Percentiles rank a stretch among this genome's conserved stretches.
Conservation (phyloP, 805 yeast genomes). For the Zygosaccharomyces rouxii region DNA sequence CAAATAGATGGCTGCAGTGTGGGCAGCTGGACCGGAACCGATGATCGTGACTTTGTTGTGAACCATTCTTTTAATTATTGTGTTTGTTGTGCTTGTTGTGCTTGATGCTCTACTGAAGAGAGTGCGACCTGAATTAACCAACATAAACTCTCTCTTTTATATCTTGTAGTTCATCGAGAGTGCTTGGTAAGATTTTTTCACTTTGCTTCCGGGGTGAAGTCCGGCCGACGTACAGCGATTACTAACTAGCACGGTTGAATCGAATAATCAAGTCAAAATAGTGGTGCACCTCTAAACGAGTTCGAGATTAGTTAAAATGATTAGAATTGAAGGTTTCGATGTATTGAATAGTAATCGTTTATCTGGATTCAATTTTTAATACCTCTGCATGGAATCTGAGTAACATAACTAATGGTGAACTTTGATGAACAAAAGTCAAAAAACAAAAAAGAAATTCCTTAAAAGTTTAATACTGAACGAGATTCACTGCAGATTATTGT, state of each 20-base stretch:
- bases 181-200: slow-evolving; percentile 5
- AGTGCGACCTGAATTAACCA: background rate
- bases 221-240: slow-evolving; percentile 5
- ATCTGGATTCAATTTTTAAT: too few relatives aligned
- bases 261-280: background rate
- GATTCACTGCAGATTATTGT: too few relatives aligned
- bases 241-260: background rate
- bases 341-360: too few relatives aligned
- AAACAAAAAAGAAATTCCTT: too few relatives aligned
- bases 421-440: too few relatives aligned
- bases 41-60: slow-evolving; percentile 82
- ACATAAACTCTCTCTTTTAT: background rate
- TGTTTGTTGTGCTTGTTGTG: background rate
- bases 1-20: slow-evolving; percentile 96
- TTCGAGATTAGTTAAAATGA: background rate
- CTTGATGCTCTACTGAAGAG: background rate
- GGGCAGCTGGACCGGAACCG: slow-evolving; percentile 99
- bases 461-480: too few relatives aligned
- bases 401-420: too few relatives aligned
- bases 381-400: too few relatives aligned
- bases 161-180: slow-evolving; percentile 1
- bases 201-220: slow-evolving; percentile 2
- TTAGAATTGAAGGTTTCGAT: background rate
- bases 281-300: background rate
- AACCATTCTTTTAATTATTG: slow-evolving; percentile 50